Conservation (phyloP, 2,329 filamentous ascomycete species). For the Aspergillus flavus region DNA sequence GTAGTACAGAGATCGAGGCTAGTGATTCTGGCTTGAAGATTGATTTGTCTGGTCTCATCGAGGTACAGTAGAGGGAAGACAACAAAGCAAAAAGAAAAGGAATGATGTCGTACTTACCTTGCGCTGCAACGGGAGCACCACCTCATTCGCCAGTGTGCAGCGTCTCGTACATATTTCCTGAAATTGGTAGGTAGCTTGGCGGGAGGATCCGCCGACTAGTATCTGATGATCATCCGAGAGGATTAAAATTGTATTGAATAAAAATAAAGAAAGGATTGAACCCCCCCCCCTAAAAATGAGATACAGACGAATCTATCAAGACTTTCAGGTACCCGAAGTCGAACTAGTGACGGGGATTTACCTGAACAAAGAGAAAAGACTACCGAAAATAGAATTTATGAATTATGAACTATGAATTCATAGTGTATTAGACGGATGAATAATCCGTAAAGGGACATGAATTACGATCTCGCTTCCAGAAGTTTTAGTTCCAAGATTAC, state of each 20-base stretch:
- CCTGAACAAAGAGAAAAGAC: neutral
- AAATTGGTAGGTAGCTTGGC: slow-evolving; percentile 13
- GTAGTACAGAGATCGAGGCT: neutral
- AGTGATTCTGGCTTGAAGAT: neutral
- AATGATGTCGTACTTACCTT: neutral
- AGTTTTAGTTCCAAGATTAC: slow-evolving; percentile 1
- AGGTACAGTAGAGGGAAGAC: neutral
- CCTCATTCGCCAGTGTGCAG: slow-evolving; percentile 9
- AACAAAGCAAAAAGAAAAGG: too few species aligned
- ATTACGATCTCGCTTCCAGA: slow-evolving; percentile 12
- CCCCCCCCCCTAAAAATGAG: neutral
- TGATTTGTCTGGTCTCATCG: neutral
- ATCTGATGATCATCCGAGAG: slow-evolving; percentile 12
- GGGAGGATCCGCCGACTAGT: slow-evolving; percentile 10
- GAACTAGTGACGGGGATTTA: neutral
- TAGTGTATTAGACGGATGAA: neutral
- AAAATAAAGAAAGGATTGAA: neutral
- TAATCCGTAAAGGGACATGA: neutral
- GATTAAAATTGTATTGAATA: neutral
- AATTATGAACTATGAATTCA: neutral
- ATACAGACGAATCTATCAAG: neutral
- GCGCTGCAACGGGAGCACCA: slow-evolving; percentile 12
- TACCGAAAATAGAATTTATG: neutral
- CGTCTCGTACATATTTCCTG: slow-evolving; percentile 4
- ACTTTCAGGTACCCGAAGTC: neutral